A percentile compares a stretch with the other conserved stretches of the same genome.
Conservation (phyloP, 2,329 filamentous ascomycete genomes). For the Aspergillus hiratsukae region DNA sequence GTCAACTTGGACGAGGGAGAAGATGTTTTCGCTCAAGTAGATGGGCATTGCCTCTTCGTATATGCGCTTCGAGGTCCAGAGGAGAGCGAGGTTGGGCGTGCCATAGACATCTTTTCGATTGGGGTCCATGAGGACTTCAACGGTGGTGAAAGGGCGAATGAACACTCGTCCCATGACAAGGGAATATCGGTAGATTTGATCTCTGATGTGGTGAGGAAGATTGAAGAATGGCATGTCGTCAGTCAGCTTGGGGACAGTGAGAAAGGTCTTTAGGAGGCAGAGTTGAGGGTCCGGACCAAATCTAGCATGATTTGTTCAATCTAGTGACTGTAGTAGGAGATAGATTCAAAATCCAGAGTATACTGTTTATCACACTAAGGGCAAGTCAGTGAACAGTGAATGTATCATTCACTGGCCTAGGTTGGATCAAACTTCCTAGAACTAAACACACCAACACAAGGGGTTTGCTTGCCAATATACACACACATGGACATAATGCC, state of each 20-base stretch:
- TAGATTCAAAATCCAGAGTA: neutral
- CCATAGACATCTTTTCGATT: constrained; percentile 4
- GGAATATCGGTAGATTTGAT: constrained; percentile 16
- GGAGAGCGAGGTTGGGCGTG: constrained; percentile 13
- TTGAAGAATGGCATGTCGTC: constrained; percentile 9
- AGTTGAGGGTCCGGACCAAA: neutral
- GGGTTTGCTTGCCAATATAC: neutral
- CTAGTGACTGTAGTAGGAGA: neutral
- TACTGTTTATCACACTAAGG: neutral
- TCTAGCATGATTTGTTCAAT: neutral
- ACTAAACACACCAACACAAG: neutral
- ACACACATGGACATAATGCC: neutral
- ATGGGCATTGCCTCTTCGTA: constrained; percentile 16
- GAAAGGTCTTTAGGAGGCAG: neutral
- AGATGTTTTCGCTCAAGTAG: constrained; percentile 19
- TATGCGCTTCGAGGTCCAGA: constrained; percentile 12
- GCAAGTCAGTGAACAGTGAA: neutral
- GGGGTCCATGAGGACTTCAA: constrained; percentile 5
- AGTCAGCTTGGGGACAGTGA: neutral
- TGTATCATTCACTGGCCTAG: neutral
- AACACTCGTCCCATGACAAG: constrained; percentile 14
- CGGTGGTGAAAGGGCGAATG: constrained; percentile 16
- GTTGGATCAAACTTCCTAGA: neutral
- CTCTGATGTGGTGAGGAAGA: constrained; percentile 13
- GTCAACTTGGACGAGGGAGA: constrained; percentile 18